These are phyloP conservation scores for Letharia lupina DNA, from an alignment of 495 filamentous ascomycete genomes.

Conservation along the genomic window DNA sequence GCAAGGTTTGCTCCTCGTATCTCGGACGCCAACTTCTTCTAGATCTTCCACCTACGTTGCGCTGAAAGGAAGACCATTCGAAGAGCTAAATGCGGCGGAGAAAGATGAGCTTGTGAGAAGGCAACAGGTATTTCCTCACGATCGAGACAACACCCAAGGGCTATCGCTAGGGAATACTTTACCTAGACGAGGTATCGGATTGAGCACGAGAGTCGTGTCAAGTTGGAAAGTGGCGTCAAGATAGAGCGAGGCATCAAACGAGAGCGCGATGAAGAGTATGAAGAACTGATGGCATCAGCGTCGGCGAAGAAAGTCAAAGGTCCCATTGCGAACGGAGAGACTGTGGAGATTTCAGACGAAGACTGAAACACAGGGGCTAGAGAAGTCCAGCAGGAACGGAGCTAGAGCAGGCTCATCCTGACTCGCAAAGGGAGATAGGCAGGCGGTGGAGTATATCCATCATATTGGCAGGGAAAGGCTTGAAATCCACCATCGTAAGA, in stretches of 20 bases:
- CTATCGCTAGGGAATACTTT: neutral
- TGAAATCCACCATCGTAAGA: too few relatives aligned
- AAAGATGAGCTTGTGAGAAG: conserved; percentile 3
- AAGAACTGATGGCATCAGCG: neutral
- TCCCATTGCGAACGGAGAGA: conserved; percentile 1
- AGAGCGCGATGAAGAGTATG: conserved; percentile 2
- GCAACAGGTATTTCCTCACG: neutral
- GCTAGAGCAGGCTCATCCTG: too few relatives aligned
- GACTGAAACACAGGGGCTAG: too few relatives aligned
- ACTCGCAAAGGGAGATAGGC: neutral
- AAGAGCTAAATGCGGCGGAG: conserved; percentile 9
- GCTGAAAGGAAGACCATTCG: neutral
- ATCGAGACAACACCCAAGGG: neutral
- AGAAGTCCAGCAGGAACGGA: too few relatives aligned
- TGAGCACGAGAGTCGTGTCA: neutral
- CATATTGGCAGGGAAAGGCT: too few relatives aligned
- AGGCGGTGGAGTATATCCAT: too few relatives aligned
- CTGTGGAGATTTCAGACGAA: conserved; percentile 1
- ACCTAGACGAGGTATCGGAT: neutral
- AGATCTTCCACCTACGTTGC: neutral
- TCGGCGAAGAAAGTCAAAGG: neutral
- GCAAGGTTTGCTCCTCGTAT: conserved; percentile 11
- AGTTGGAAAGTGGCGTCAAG: neutral
- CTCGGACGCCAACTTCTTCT: conserved; percentile 5
- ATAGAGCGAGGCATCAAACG: conserved; percentile 4